Evolutionary conservation across 1,139 yeast species (phyloP).

Genomic region (Diutina sp.): DNA sequence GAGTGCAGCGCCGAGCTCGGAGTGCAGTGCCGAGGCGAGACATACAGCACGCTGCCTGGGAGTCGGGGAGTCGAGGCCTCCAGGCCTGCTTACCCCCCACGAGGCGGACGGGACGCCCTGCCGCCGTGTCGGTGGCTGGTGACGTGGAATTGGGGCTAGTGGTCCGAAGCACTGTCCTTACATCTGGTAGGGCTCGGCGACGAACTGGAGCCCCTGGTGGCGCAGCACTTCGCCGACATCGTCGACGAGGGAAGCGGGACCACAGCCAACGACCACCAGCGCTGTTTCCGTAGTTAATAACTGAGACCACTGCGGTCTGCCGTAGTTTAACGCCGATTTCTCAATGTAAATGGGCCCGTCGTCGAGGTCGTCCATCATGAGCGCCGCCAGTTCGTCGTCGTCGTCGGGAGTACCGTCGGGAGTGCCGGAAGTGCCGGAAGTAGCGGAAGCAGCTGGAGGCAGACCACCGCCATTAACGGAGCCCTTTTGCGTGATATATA

Average conservation of each 20-base stretch:
- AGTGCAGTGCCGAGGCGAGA: too few relatives aligned
- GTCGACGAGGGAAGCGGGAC: not conserved
- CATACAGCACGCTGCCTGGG: too few relatives aligned
- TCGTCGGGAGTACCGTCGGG: not conserved
- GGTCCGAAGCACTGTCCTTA: not conserved
- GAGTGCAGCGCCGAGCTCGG: too few relatives aligned
- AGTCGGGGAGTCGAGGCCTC: too few relatives aligned
- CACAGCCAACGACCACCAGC: not conserved
- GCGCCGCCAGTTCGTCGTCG: not conserved
- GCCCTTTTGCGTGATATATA: not conserved
- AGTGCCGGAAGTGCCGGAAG: too few relatives aligned
- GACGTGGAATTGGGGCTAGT: too few relatives aligned
- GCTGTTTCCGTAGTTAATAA: not conserved
- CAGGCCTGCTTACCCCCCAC: too few relatives aligned
- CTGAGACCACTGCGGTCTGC: not conserved
- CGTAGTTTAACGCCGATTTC: not conserved
- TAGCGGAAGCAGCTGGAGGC: not conserved
- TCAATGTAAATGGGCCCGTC: not conserved
- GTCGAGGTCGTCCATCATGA: not conserved
- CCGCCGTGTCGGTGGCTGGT: too few relatives aligned
- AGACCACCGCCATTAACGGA: not conserved
- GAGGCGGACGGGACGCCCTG: too few relatives aligned
- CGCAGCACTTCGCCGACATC: not conserved
- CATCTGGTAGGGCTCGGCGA: not conserved
- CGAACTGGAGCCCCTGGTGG: not conserved